These are phyloP conservation scores for Sclerotinia glacialis DNA, from an alignment of 2,329 filamentous ascomycete genomes.

Conservation along the genomic window DNA sequence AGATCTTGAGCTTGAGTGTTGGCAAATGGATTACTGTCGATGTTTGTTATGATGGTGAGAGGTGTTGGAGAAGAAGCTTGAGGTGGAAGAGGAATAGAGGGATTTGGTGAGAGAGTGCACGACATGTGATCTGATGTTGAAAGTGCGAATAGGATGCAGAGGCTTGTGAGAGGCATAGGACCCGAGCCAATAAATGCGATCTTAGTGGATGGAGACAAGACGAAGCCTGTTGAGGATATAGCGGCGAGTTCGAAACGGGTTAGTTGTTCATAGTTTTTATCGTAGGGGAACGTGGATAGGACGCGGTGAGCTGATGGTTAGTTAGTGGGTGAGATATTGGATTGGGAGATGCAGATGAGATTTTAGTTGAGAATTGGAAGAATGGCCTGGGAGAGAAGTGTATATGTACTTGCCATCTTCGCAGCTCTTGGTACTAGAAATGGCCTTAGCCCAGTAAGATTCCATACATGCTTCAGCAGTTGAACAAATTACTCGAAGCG, in stretches of 20 bases:
- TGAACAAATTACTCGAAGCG: slow-evolving; percentile 45
- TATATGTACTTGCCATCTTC: slow-evolving; percentile 27
- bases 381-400: background rate
- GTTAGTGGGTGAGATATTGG: slow-evolving; percentile 23
- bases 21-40: slow-evolving; percentile 43
- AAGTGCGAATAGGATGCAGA: slow-evolving; percentile 45
- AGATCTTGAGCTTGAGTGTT: slow-evolving; percentile 39
- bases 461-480: slow-evolving; percentile 48
- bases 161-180: slow-evolving; percentile 48
- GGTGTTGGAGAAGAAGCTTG: background rate
- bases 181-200: slow-evolving; percentile 52
- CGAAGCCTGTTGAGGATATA: slow-evolving; percentile 40
- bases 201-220: slow-evolving; percentile 34
- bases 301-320: slow-evolving; percentile 32
- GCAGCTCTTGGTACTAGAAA: slow-evolving; percentile 30
- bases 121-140: slow-evolving; percentile 25
- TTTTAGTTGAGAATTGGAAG: background rate
- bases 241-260: slow-evolving; percentile 47
- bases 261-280: slow-evolving; percentile 49
- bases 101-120: background rate
- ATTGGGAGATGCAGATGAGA: background rate
- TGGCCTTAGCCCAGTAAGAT: slow-evolving; percentile 44
- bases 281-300: slow-evolving; percentile 47
- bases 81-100: background rate
- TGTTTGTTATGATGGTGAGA: slow-evolving; percentile 36